Base-by-base conservation (phyloP, 1,139 yeast species). In the Suhomyces wounanorum region DNA sequence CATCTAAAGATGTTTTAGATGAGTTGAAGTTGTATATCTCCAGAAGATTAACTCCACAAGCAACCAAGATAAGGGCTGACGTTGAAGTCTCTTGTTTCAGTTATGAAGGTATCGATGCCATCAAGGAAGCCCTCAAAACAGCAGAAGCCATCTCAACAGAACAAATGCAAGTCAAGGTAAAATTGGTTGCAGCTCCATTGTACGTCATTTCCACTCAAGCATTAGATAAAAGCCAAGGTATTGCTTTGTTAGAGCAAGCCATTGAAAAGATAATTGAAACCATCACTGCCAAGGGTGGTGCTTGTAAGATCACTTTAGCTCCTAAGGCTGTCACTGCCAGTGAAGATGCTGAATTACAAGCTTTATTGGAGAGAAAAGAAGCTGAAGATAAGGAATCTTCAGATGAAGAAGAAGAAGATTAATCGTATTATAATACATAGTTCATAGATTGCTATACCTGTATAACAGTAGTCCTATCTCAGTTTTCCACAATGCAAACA, bases 251-350 rank as follows among this genome's bases (percentile, higher is more conserved):
- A 64, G 86, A 85, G 62, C 73, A 81, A 59, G 96, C 98, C 45
- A 90, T 94, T 60, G 87, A 82, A 59, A 83, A 80, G 61, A 88
- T 94, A 58, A 79, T 82, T 57, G 81, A 81, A 60, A 78, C 84
- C 48, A 91, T 95, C 64, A 82, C 81, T 57, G 74, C 79, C 31
- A 81, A 83, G 49, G 96, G 91, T 52, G 99, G 99, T 66, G 82
- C 84, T 54, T 87, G 96, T 69, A 90, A 89, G 61, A 87, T 94
- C 58, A 91, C 96, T 56, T 92, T 94, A 97, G 94, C 96, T 62
- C 98, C 99, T 66, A 92, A 92, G 83, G 97, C 98, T 44, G 98
- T 94, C 59, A 90, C 97, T 54, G 98, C 97, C 55, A 89, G 94
- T 55, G 99, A 94, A 70, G 99, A 94, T 70, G 98, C 97, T 54